Evolutionary conservation across 2,329 filamentous ascomycete genomes (phyloP), one percentile per base, ranked within the genome.

Genomic region (Aspergillus sergii): DNA sequence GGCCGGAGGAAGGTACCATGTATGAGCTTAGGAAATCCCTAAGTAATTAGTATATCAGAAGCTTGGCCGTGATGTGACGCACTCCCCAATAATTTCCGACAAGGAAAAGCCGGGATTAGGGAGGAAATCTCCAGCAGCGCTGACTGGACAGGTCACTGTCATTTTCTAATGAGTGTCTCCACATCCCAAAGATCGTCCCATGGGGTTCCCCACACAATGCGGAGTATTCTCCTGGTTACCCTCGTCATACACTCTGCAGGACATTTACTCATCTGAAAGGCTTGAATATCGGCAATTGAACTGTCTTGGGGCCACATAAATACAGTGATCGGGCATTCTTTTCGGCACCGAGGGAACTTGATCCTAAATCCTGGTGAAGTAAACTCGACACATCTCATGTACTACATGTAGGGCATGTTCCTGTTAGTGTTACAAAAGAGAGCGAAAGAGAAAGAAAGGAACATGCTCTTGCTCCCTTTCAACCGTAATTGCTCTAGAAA

Each of bases 161-260:
- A 16, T 21, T 9, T 19, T 53, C 12, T 34, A 14, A 32, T 11
- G 50, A 54, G 51, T 28, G 32, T 48, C 60, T 53, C 10, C 43
- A 53, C 43, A 60, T 30, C 28, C 61, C 11, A 60, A 57, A 54
- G 63, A 63, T 63, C 57, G 57, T 59, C 63, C 32, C n/a, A 21
- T 32, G 39, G 30, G 43, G 14, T 58, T 58, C 54, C 57, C 63
- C 41, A 60, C 54, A 64, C 6, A 16, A 32, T 63, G 63, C 57
- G 57, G 63, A 57, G 63, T 60, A 59, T 59, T 50, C 14, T 48
- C 34, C 46, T 41, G 11, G 30, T 23, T 50, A 34, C 19, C 30
- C 23, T 28, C 4, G 26, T 36, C 21, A 58, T 19, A 32, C 30
- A 23, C 11, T 53, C 50, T 23, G 51, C 19, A 21, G 19, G 12